phyloP scores from a whole-genome alignment of 345 rosid genomes.

The Odontarrhena argentea region DNA sequence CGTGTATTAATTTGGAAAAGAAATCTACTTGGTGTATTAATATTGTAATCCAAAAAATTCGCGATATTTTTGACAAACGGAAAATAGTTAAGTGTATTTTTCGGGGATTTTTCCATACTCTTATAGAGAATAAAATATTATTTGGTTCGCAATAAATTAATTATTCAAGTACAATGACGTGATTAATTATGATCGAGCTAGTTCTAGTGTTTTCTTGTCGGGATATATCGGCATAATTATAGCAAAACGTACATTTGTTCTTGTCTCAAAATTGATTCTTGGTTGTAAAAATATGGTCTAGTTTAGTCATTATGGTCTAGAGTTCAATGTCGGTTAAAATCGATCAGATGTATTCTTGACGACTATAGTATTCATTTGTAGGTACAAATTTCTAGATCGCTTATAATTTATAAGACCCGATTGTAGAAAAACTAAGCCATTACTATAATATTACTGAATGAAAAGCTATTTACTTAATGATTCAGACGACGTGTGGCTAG shows the following conservation, averaged over 20 bases:
- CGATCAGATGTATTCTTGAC: slow-evolving; percentile 10
- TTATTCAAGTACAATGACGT: slow-evolving; percentile 27
- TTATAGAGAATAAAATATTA: background rate
- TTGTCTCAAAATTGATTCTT: slow-evolving; percentile 28
- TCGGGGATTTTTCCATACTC: background rate
- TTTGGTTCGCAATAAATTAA: background rate
- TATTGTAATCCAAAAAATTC: no score
- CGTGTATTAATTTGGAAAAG: no score
- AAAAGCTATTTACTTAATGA: slow-evolving; percentile 29
- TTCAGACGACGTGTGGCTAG: slow-evolving; percentile 36
- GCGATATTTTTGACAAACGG: no score
- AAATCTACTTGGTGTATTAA: no score
- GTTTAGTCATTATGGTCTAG: slow-evolving; percentile 12
- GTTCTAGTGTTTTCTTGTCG: slow-evolving; percentile 42
- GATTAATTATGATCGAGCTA: slow-evolving; percentile 40
- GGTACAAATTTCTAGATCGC: slow-evolving; percentile 12
- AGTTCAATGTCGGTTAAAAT: slow-evolving; percentile 17
- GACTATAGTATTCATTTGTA: slow-evolving; percentile 16
- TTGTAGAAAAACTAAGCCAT: background rate
- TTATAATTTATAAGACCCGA: background rate
- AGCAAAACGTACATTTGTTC: slow-evolving; percentile 38
- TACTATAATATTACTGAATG: slow-evolving; percentile 2
- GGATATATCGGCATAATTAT: slow-evolving; percentile 39
- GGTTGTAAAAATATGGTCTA: slow-evolving; percentile 8
- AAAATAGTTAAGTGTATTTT: no score